Percentiles rank a stretch among this genome's conserved stretches.
phyloP scores from a whole-genome alignment of 768 basidiomycete species.

The Suillus variegatus region DNA sequence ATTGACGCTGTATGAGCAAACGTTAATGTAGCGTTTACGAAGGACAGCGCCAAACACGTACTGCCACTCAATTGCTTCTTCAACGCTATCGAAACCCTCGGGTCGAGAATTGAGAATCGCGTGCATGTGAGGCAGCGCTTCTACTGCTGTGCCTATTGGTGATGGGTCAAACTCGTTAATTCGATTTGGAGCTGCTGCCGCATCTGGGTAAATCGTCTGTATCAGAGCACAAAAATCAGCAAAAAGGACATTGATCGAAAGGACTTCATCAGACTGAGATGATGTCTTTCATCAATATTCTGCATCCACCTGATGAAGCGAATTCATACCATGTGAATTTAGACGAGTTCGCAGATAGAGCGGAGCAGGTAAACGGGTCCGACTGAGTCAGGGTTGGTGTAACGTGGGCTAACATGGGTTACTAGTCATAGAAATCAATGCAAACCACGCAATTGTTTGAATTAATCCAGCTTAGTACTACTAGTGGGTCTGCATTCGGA shows the following conservation, averaged over 20 bases:
- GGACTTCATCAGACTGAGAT: constrained; percentile 27
- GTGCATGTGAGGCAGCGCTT: constrained; percentile 92
- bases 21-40: not conserved
- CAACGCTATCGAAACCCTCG: constrained; percentile 77
- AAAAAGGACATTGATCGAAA: constrained; percentile 73
- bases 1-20: constrained; percentile 52
- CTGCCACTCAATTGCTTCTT: constrained; percentile 97
- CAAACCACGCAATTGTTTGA: too few relatives aligned
- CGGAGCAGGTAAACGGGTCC: too few relatives aligned
- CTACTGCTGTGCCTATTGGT: constrained; percentile 79
- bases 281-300: constrained; percentile 25
- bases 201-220: constrained; percentile 67
- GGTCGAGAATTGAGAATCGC: constrained; percentile 84
- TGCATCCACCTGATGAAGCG: not conserved
- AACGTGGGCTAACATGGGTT: too few relatives aligned
- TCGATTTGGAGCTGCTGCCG: constrained; percentile 56
- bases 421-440: too few relatives aligned
- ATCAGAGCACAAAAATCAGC: constrained; percentile 75
- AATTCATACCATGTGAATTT: constrained; percentile 80
- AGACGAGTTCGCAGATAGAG: too few relatives aligned
- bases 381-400: too few relatives aligned
- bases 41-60: constrained; percentile 42
- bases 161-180: constrained; percentile 31
- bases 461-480: too few relatives aligned
- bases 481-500: too few relatives aligned